Evolutionary conservation across 495 filamentous ascomycete species (phyloP).

Genomic region (Talaromyces adpressus): DNA sequence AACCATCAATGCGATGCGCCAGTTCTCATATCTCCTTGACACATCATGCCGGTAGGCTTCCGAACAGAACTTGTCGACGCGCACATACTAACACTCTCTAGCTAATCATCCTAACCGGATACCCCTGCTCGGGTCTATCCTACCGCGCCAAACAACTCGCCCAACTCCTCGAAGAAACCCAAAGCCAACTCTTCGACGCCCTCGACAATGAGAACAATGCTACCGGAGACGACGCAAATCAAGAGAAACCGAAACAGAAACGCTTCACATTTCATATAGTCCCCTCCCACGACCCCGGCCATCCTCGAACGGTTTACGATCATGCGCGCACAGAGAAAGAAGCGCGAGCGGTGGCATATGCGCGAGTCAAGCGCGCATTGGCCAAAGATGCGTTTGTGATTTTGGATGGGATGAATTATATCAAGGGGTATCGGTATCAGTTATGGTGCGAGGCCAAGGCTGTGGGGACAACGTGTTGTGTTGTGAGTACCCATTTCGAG

Average conservation of each 20-base stretch:
- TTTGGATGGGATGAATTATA: conserved; percentile 89
- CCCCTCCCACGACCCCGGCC: conserved; percentile 41
- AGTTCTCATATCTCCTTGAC: not conserved
- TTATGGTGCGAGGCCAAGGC: conserved; percentile 93
- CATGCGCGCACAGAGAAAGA: conserved; percentile 77
- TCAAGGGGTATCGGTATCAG: conserved; percentile 97
- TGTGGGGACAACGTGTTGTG: conserved; percentile 69
- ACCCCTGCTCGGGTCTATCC: conserved; percentile 89
- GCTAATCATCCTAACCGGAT: conserved; percentile 91
- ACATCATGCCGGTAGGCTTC: conserved; percentile 4
- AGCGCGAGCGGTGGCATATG: conserved; percentile 78
- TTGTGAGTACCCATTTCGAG: conserved; percentile 43
- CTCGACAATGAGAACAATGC: conserved; percentile 12
- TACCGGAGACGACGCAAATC: conserved; percentile 16
- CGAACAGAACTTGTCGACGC: not conserved
- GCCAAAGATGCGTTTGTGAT: conserved; percentile 78
- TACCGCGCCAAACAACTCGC: conserved; percentile 76
- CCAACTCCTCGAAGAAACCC: conserved; percentile 30
- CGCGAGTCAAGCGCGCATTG: conserved; percentile 76
- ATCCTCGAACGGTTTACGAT: conserved; percentile 42
- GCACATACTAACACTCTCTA: conserved; percentile 22
- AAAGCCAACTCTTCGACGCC: conserved; percentile 46
- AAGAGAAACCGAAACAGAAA: conserved; percentile 34
- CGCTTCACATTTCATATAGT: conserved; percentile 52
- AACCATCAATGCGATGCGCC: not conserved